Conservation (phyloP, 441 rosid genomes). For the Macaranga tanarius region DNA sequence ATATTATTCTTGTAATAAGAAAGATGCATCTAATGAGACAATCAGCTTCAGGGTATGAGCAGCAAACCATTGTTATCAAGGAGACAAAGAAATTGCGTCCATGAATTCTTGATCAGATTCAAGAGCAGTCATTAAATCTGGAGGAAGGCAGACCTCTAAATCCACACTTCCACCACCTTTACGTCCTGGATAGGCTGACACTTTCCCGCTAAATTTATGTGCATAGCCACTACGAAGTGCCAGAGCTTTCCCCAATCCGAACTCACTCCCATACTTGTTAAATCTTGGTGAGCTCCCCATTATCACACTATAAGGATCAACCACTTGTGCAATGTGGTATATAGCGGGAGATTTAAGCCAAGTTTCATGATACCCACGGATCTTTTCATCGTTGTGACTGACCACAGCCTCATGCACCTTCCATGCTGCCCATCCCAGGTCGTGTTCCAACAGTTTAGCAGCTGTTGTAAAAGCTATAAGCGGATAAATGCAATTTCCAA, state of each 20-base stretch:
- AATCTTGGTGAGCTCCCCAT: constrained; percentile 85
- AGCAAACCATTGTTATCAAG: background rate
- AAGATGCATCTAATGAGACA: no score
- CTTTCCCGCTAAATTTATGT: constrained; percentile 73
- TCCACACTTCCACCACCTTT: constrained; percentile 75
- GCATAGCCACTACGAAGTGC: constrained; percentile 69
- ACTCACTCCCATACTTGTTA: constrained; percentile 64
- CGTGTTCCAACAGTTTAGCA: constrained; percentile 48
- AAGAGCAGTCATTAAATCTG: constrained; percentile 51
- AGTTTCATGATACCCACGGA: constrained; percentile 32
- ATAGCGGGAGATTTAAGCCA: constrained; percentile 54
- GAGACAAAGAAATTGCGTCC: constrained; percentile 33
- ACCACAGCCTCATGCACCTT: constrained; percentile 46
- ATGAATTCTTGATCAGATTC: constrained; percentile 61
- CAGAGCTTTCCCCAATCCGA: constrained; percentile 72
- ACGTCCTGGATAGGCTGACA: constrained; percentile 53
- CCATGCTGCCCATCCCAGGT: constrained; percentile 69
- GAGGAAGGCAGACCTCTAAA: constrained; percentile 65
- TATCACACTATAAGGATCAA: constrained; percentile 52
- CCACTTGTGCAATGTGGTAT: constrained; percentile 37
- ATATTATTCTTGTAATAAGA: no score
- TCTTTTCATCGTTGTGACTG: constrained; percentile 37
- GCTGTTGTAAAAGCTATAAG: constrained; percentile 38
- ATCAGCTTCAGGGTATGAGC: background rate
- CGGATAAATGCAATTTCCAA: constrained; percentile 52